Evolutionary conservation across 1,139 yeast species (phyloP).

Genomic region (Hyphopichia buzzinii): DNA sequence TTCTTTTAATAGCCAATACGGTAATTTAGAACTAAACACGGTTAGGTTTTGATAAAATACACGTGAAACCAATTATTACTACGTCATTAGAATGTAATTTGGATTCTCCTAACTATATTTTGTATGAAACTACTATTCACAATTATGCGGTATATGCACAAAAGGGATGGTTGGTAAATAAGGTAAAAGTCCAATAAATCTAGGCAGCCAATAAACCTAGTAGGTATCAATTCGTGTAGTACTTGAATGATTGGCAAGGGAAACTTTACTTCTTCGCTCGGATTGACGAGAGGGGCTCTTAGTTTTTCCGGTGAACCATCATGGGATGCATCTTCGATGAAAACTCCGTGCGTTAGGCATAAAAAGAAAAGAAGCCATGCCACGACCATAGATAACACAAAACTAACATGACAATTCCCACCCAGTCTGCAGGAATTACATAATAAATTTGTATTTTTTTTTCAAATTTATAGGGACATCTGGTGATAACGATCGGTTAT

Average conservation of each 20-base stretch:
- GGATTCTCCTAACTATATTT: background rate
- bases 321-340: background rate
- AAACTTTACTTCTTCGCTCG: too few species aligned
- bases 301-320: background rate
- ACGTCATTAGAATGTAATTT: background rate
- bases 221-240: too few species aligned
- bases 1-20: background rate
- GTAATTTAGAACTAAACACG: background rate
- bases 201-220: too few species aligned
- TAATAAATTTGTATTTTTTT: background rate
- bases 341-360: background rate
- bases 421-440: background rate
- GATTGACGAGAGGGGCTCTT: background rate
- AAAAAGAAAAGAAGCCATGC: background rate
- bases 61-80: background rate
- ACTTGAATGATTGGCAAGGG: too few species aligned
- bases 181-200: too few species aligned
- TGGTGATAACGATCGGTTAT: conserved; percentile 2
- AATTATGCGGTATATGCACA: background rate
- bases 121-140: background rate
- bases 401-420: too few species aligned
- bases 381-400: background rate
- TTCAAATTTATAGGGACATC: conserved; percentile 1
- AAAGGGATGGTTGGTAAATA: background rate
- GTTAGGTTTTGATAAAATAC: background rate